Base-by-base conservation (phyloP, 225 moss, liverwort and hornwort genomes). In the Straminergon stramineum region DNA sequence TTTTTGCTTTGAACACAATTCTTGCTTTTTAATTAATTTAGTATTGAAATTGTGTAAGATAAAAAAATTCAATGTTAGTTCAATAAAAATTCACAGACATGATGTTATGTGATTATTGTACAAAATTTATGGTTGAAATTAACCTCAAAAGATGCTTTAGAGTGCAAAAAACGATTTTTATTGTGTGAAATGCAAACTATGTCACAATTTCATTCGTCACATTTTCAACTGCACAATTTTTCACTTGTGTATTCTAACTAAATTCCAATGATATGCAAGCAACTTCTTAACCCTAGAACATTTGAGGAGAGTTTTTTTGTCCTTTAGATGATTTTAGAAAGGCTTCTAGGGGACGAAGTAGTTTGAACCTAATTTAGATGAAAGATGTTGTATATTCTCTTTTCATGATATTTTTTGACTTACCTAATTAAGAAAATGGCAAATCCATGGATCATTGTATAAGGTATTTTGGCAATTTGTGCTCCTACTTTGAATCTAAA, bases 221-320 rank as follows among this genome's bases (percentile, higher is more conserved):
- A 65, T 32, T 65, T 32, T 65, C 65, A 23, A 23, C 22, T 2
- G 0, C 11, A 15, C 8, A 14, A 39, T 13, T n/a, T 69, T 13
- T 39, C 12, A 39, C 23, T 39, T 24, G 24, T 7, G 2, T 39
- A 0, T 39, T 39, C 14, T 24, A 39, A 39, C 7, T 22, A 7
- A n/a, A 22, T 2, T 17, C 22, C 22, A 13, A n/a, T 69, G 10
- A 22, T 2, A 14, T 70, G 8, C 4, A 24, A 39, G 1, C 13
- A 39, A 24, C 14, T 65, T 65, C 15, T 64, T 15, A 16, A 65
- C 4, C 8, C 4, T 64, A 5, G 7, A 64, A 64, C 8, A 15
- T 15, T 7, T n/a, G 13, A 39, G 2, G 4, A 1, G 39, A 69
- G 4, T 1, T 22, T n/a, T n/a, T n/a, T 2, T n/a, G 12, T n/a